These are phyloP conservation scores for Bruguiera gymnorhiza DNA, from an alignment of 345 rosid genomes.

Conservation along the genomic window DNA sequence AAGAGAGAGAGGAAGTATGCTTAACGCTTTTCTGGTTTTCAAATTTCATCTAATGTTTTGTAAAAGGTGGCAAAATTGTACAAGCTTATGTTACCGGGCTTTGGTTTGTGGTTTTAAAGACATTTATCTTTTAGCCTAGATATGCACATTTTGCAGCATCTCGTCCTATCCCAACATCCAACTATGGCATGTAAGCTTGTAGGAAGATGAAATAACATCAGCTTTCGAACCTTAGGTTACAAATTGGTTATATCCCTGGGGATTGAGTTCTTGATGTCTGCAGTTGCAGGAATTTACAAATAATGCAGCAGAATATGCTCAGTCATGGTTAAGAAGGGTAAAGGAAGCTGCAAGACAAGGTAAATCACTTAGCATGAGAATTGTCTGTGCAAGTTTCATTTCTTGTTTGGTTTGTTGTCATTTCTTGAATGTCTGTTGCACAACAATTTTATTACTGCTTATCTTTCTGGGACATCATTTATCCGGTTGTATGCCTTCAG, in stretches of 20 bases:
- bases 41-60: background rate
- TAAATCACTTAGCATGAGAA: slow-evolving; percentile 15
- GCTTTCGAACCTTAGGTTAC: background rate
- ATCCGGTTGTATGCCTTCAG: too few species aligned
- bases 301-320: slow-evolving; percentile 63
- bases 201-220: background rate
- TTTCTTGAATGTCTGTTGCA: background rate
- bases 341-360: slow-evolving; percentile 71
- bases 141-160: background rate
- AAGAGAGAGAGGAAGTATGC: slow-evolving; percentile 54
- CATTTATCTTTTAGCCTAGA: background rate
- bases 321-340: slow-evolving; percentile 63
- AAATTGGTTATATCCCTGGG: background rate
- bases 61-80: background rate
- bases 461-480: background rate
- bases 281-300: slow-evolving; percentile 68
- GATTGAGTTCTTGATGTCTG: slow-evolving; percentile 23
- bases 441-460: background rate
- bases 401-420: slow-evolving; percentile 4
- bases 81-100: background rate
- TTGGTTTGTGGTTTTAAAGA: background rate
- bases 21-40: slow-evolving; percentile 4
- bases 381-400: background rate
- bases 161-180: background rate
- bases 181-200: background rate